These are phyloP conservation scores for Aristolochia contorta DNA, from an alignment of 164 flowering plant species.

Conservation along the genomic window DNA sequence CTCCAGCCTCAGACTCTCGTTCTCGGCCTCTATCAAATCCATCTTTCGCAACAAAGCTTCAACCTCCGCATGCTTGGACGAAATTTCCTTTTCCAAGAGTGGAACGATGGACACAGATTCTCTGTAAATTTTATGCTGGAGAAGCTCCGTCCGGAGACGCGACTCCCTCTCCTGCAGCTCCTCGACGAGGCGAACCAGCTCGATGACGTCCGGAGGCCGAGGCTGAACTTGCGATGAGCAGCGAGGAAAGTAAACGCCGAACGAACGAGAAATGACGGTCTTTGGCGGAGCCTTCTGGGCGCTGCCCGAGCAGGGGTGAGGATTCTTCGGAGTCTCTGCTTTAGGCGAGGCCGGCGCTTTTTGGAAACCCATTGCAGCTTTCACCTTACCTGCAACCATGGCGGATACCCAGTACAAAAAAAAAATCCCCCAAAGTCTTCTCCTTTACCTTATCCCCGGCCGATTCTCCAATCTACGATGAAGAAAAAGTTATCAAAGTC, in stretches of 20 bases:
- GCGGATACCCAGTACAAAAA: not conserved
- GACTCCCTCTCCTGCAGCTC: constrained; percentile 66
- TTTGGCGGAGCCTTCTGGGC: constrained; percentile 24
- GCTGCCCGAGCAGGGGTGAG: constrained; percentile 11
- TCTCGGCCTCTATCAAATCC: constrained; percentile 39
- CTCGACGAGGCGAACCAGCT: constrained; percentile 64
- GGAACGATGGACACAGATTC: constrained; percentile 71
- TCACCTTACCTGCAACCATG: constrained; percentile 87
- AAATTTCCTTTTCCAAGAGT: constrained; percentile 54
- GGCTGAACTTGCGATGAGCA: constrained; percentile 88
- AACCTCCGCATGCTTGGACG: constrained; percentile 32
- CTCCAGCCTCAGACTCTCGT: constrained; percentile 34
- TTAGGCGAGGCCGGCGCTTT: constrained; percentile 39
- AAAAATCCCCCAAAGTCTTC: not conserved
- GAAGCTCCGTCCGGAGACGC: constrained; percentile 54
- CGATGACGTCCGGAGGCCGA: constrained; percentile 67
- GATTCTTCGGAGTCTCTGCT: constrained; percentile 23
- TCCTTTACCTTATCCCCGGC: not conserved
- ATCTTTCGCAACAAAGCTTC: constrained; percentile 20
- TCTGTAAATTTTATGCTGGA: constrained; percentile 57
- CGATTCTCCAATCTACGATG: not conserved
- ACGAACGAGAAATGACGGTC: constrained; percentile 50
- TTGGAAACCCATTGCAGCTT: constrained; percentile 55
- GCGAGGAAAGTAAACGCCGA: constrained; percentile 92
- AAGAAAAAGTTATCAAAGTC: no score